Conservation (phyloP, 2,329 filamentous ascomycete genomes). For the Tolypocladium ophioglossoides region DNA sequence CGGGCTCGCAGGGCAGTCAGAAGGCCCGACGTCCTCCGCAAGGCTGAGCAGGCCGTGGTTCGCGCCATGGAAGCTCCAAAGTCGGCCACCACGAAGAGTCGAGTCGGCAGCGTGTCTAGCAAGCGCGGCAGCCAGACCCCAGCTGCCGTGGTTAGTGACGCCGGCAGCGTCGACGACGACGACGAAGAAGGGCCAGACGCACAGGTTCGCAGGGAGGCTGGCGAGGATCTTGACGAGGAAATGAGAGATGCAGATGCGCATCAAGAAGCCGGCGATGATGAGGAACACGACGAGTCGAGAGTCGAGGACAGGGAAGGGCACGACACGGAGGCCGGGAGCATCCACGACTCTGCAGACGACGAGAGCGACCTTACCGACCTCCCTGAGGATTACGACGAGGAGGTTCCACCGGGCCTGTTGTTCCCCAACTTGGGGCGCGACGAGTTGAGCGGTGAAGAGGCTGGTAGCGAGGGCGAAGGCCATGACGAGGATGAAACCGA, state of each 20-base stretch:
- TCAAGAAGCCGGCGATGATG: slow-evolving; percentile 18
- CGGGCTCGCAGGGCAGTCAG: slow-evolving; percentile 33
- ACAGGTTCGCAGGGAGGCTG: slow-evolving; percentile 24
- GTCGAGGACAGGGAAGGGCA: slow-evolving; percentile 13
- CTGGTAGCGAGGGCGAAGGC: slow-evolving; percentile 24
- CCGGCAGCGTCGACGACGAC: slow-evolving; percentile 28
- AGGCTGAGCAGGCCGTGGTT: slow-evolving; percentile 48
- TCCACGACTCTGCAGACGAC: slow-evolving; percentile 56
- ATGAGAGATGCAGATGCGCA: slow-evolving; percentile 31
- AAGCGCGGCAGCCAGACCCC: slow-evolving; percentile 32
- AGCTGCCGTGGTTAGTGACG: slow-evolving; percentile 23
- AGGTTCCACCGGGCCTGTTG: slow-evolving; percentile 41
- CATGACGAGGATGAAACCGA: slow-evolving; percentile 23
- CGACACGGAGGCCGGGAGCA: slow-evolving; percentile 34
- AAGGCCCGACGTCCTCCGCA: slow-evolving; percentile 47
- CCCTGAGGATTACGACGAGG: slow-evolving; percentile 46
- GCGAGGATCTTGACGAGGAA: slow-evolving; percentile 23
- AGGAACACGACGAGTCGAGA: slow-evolving; percentile 15
- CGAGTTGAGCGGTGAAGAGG: slow-evolving; percentile 17
- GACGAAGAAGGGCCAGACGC: slow-evolving; percentile 30
- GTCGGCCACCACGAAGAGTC: slow-evolving; percentile 31
- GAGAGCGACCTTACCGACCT: slow-evolving; percentile 62
- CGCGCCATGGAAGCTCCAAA: slow-evolving; percentile 40
- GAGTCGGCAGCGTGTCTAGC: slow-evolving; percentile 41
- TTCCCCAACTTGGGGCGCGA: slow-evolving; percentile 35